Evolutionary conservation across 768 basidiomycete species (phyloP).

Genomic region (Podaxis mareebaensis): DNA sequence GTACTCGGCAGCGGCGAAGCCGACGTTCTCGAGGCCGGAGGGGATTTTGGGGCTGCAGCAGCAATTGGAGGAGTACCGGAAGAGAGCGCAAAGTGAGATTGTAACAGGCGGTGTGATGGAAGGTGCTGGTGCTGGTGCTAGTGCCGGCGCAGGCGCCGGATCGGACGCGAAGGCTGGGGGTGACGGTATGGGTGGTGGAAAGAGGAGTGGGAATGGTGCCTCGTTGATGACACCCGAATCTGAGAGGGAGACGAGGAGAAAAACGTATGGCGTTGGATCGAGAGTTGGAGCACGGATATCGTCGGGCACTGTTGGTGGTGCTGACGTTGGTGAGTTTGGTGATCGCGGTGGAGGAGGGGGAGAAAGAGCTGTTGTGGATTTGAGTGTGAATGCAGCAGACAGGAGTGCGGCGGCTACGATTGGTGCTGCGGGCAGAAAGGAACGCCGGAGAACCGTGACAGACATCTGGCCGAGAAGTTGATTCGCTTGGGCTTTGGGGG

Average conservation of each 20-base stretch:
- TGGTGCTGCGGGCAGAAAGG: constrained; percentile 29
- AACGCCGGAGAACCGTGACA: constrained; percentile 45
- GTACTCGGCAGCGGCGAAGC: constrained; percentile 36
- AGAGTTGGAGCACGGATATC: constrained; percentile 42
- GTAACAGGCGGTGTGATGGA: constrained; percentile 18
- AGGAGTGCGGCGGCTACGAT: constrained; percentile 38
- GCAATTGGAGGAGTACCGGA: constrained; percentile 41
- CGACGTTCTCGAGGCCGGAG: constrained; percentile 53
- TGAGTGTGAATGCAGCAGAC: constrained; percentile 37
- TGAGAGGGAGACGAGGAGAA: constrained; percentile 52
- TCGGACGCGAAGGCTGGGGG: neutral
- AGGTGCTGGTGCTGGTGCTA: neutral
- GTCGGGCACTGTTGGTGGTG: constrained; percentile 34
- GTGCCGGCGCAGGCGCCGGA: neutral
- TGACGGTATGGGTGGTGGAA: neutral
- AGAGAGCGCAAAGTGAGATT: constrained; percentile 25
- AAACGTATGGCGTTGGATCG: constrained; percentile 31
- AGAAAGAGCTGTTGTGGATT: constrained; percentile 20
- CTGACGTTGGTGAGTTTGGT: constrained; percentile 12
- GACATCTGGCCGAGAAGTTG: constrained; percentile 42
- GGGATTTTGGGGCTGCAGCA: constrained; percentile 58
- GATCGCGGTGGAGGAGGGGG: constrained; percentile 14
- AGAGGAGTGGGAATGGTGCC: constrained; percentile 11
- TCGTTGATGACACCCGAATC: constrained; percentile 15
- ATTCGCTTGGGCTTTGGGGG: constrained; percentile 10